A percentile compares a stretch with the other conserved stretches of the same genome.
These are phyloP conservation scores for Pyricularia pennisetigena DNA, from an alignment of 2,329 filamentous ascomycete species.

Conservation along the genomic window DNA sequence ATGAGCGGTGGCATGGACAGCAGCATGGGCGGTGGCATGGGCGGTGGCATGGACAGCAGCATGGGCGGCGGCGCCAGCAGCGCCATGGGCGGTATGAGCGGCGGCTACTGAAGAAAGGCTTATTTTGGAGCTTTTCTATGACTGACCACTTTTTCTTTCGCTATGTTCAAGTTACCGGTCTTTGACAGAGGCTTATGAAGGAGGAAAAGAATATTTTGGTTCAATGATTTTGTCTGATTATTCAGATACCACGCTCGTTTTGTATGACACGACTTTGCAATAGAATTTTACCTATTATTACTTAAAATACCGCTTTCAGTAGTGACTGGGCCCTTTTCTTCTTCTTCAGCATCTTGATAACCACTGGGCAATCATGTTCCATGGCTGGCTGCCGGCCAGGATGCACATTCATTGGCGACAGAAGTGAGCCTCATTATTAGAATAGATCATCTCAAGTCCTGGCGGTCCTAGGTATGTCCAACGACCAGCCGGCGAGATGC, in stretches of 20 bases:
- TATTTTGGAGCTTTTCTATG: too few relatives aligned
- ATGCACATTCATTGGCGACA: neutral
- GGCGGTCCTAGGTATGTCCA: neutral
- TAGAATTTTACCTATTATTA: neutral
- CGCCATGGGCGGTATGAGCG: too few relatives aligned
- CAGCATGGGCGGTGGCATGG: too few relatives aligned
- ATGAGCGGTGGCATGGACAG: too few relatives aligned
- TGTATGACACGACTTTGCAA: neutral
- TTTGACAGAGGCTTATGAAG: neutral
- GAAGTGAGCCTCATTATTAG: neutral
- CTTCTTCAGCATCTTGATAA: neutral
- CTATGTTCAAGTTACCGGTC: neutral
- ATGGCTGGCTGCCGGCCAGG: neutral
- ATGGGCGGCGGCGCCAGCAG: too few relatives aligned
- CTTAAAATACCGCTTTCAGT: too few relatives aligned
- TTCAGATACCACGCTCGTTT: neutral
- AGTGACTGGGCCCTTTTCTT: neutral
- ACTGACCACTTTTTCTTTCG: neutral
- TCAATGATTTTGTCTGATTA: neutral
- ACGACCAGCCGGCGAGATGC: neutral
- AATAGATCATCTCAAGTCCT: neutral
- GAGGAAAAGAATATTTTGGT: neutral
- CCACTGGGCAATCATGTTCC: neutral
- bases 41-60: too few relatives aligned
- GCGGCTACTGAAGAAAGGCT: too few relatives aligned